phyloP scores from a whole-genome alignment of 2,329 filamentous ascomycete genomes.

The Pseudogymnoascus sp. region DNA sequence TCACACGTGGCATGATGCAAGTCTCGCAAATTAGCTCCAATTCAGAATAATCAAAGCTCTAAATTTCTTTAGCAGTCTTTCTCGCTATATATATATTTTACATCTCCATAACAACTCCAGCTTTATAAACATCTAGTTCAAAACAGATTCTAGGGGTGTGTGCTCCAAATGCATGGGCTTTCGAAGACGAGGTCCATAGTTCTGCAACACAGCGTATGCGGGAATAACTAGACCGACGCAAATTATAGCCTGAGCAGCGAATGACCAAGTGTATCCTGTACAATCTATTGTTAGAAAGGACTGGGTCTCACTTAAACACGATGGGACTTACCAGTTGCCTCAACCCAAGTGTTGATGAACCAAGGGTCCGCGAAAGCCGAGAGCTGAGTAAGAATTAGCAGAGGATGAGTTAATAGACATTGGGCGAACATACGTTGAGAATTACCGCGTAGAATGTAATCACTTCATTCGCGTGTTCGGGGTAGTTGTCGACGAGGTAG shows the following conservation, averaged over 20 bases:
- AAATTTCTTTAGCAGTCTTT: neutral
- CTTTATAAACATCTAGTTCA: neutral
- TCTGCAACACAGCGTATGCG: constrained; percentile 20
- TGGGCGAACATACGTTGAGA: constrained; percentile 42
- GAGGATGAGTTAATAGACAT: constrained; percentile 18
- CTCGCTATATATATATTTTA: neutral
- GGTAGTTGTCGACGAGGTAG: constrained; percentile 49
- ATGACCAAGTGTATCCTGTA: constrained; percentile 24
- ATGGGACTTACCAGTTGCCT: constrained; percentile 12
- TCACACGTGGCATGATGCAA: neutral
- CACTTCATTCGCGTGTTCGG: constrained; percentile 44
- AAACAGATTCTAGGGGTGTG: neutral
- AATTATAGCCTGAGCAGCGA: constrained; percentile 26
- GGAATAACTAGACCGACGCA: constrained; percentile 23
- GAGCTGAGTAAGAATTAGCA: constrained; percentile 8
- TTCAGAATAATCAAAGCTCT: neutral
- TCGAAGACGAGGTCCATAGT: constrained; percentile 20
- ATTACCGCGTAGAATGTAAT: constrained; percentile 47
- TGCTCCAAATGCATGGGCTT: constrained; percentile 11
- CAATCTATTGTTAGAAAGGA: neutral
- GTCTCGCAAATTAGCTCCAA: neutral
- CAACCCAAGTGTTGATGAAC: constrained; percentile 26
- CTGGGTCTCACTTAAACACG: neutral
- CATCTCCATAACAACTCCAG: neutral
- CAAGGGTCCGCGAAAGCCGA: constrained; percentile 20